Percentiles rank a stretch among this genome's conserved stretches.
phyloP scores from a whole-genome alignment of 1,284 basidiomycete species.

The Ceraceosorus guamensis region DNA sequence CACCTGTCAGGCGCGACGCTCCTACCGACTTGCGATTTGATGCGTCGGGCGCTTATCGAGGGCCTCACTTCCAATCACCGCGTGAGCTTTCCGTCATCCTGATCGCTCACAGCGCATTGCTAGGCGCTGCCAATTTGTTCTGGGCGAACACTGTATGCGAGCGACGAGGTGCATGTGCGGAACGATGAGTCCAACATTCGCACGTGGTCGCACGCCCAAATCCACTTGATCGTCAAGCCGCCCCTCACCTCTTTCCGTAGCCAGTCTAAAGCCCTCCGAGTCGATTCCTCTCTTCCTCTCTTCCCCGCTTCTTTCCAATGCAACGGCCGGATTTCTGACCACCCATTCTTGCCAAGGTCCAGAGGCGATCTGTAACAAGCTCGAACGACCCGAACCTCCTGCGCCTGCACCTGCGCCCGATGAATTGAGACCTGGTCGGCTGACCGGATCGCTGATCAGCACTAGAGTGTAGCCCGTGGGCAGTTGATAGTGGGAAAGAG shows the following conservation, averaged over 20 bases:
- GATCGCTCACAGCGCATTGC: no score
- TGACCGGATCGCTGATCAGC: constrained; percentile 79
- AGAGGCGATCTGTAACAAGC: constrained; percentile 73
- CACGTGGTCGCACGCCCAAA: constrained; percentile 2
- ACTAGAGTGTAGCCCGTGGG: constrained; percentile 89
- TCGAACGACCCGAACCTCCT: constrained; percentile 43
- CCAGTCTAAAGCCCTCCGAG: constrained; percentile 6
- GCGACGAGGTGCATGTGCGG: neutral
- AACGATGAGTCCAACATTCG: neutral
- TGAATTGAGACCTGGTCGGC: constrained; percentile 35
- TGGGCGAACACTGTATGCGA: constrained; percentile 8
- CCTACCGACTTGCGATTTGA: no score
- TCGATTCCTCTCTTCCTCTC: constrained; percentile 8
- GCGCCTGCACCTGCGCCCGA: constrained; percentile 29
- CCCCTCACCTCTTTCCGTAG: constrained; percentile 8
- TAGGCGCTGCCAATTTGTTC: constrained; percentile 9
- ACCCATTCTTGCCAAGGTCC: constrained; percentile 90
- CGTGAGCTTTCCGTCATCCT: no score
- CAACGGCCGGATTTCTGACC: constrained; percentile 66
- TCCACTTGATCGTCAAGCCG: neutral
- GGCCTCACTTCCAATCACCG: no score
- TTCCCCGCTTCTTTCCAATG: constrained; percentile 4
- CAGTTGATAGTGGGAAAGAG: constrained; percentile 86
- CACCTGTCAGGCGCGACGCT: no score
- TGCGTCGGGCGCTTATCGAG: no score